Evolutionary conservation across 2,329 filamentous ascomycete genomes (phyloP), one percentile per base, ranked within the genome.

Genomic region (Torrubiellomyces zombiae): DNA sequence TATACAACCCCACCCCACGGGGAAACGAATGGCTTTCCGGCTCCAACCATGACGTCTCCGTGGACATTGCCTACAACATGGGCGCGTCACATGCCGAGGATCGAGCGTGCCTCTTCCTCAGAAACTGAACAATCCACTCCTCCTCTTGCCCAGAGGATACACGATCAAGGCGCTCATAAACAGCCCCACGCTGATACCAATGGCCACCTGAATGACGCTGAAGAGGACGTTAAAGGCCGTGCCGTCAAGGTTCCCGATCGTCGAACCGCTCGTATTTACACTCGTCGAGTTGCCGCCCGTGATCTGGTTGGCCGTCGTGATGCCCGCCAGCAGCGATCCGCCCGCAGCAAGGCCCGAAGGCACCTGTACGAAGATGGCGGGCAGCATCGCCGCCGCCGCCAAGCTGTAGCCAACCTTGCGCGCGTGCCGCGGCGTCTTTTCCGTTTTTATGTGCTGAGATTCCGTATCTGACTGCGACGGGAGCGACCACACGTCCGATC

Each of bases 341-440:
- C 59, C 58, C 0, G 65, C 66, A 4, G 69, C 69, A n/a, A 75
- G 50, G 15, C 68, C 66, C 12, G 63, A 67, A 0, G 69, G 69
- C 14, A 75, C 69, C 34, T 72, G 68, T 2, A 75, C 65, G 33
- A 91, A 91, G 34, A 93, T 91, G 5, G 77, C 83, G 0, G 83
- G 83, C 7, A 93, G 55, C 60, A 93, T 80, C 2, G 79, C 76
- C 0, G 81, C 80, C 0, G 82, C 82, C 0, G 83, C 83, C 3
- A 92, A 66, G 2, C 77, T 78, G 44, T 85, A 82, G 9, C 75
- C 71, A 5, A 70, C 52, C 6, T 56, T 50, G 6, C 59, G 47
- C n/a, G 50, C 40, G 33, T 48, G 40, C 30, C 43, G 22, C 24
- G 34, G 36, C 11, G 38, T 30, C 20, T 38, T 40, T 24, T 42